A percentile compares a stretch with the other conserved stretches of the same genome.
Evolutionary conservation across 306 rosid genomes (phyloP).

Genomic region (Rosa rugosa): DNA sequence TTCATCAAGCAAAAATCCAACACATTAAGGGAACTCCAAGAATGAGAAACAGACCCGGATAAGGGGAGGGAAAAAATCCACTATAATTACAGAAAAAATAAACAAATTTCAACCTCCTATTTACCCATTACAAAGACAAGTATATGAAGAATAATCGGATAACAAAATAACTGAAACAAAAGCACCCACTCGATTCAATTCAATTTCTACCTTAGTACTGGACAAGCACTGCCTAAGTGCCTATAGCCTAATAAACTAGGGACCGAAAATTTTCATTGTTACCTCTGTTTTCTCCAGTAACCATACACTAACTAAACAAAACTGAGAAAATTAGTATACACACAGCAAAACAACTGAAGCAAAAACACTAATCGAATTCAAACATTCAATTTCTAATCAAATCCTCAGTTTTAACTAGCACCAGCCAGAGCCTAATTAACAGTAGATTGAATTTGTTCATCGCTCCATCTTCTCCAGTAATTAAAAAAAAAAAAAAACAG

Average conservation of each 20-base stretch:
- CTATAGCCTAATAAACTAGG: neutral
- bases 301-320: neutral
- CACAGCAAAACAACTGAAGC: neutral
- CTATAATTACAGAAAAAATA: too few species aligned
- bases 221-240: neutral
- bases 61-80: neutral
- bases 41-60: neutral
- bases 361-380: neutral
- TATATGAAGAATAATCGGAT: neutral
- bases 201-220: neutral
- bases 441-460: neutral
- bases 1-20: slow-evolving; percentile 7
- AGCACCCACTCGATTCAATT: neutral
- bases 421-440: neutral
- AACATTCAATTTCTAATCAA: slow-evolving; percentile 2
- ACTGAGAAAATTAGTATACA: too few species aligned
- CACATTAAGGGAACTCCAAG: neutral
- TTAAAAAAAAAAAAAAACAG: neutral
- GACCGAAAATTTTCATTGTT: neutral
- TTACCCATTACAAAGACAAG: neutral
- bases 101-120: too few species aligned
- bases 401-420: neutral
- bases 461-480: too few species aligned
- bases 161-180: neutral
- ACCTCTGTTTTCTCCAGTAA: neutral